Evolutionary conservation across 148 eudicot genomes (phyloP).

Genomic region (Camellia granthamiana): DNA sequence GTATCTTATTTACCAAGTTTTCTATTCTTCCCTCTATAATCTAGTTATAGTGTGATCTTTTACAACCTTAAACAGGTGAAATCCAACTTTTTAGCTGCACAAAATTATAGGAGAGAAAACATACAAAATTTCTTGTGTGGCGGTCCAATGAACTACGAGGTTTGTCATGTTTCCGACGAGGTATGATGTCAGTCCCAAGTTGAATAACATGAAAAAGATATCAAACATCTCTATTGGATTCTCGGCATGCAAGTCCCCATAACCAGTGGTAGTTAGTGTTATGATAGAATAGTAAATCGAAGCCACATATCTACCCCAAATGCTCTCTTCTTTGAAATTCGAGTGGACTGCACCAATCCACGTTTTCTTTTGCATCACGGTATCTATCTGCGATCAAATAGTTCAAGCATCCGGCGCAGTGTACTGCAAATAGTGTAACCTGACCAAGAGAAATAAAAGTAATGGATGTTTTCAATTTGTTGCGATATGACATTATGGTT

Average conservation of each 20-base stretch:
- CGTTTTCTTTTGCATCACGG: slow-evolving; percentile 53
- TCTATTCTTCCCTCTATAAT: background rate
- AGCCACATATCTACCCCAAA: slow-evolving; percentile 67
- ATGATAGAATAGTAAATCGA: slow-evolving; percentile 88
- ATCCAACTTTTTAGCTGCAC: background rate
- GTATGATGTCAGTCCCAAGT: slow-evolving; percentile 86
- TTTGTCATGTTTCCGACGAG: slow-evolving; percentile 97
- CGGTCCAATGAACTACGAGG: slow-evolving; percentile 88
- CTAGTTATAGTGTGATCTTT: background rate
- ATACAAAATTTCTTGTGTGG: slow-evolving; percentile 73
- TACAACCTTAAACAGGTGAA: background rate
- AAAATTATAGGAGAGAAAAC: slow-evolving; percentile 19
- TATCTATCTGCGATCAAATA: slow-evolving; percentile 77
- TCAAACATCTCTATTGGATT: slow-evolving; percentile 84
- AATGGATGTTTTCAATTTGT: too few relatives aligned
- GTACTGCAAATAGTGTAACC: slow-evolving; percentile 95
- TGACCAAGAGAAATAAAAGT: slow-evolving; percentile 25
- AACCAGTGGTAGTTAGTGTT: slow-evolving; percentile 87
- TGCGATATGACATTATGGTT: too few relatives aligned
- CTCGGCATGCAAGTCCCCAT: slow-evolving; percentile 85
- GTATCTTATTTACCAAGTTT: background rate
- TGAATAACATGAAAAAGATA: slow-evolving; percentile 80
- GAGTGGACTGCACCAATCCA: slow-evolving; percentile 82
- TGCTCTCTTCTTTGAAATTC: slow-evolving; percentile 53
- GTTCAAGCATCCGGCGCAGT: slow-evolving; percentile 86